Base-by-base conservation (phyloP, 257 asterid species). In the Parsonsia alboflavescens region DNA sequence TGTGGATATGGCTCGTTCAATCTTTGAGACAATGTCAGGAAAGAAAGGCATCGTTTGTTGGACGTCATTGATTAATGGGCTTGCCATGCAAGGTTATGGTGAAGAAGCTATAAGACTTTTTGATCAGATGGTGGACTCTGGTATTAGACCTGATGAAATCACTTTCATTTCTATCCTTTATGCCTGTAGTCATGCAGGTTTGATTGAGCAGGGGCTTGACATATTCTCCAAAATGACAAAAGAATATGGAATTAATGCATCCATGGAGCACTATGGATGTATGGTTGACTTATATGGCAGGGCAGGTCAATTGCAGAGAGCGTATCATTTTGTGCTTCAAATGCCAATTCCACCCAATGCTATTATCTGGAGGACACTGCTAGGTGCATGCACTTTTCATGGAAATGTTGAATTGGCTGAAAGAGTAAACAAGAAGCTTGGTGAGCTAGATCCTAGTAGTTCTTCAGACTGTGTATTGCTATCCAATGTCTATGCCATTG, bases 121-220 rank as follows among this genome's bases (percentile, higher is more conserved):
- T 59, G 50, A 77, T 68, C 82, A 86, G 76, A 94, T 94, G 98
- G 93, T 90, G 70, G 67, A 72, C 50, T 84, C 88, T 7, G 90
- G 96, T 39, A 80, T 80, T 36, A 76, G 50, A 28, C 98, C 96
- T 5, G 97, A 94, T 71, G 92, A 85, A 73, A 74, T 87, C 70
- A 80, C 82, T 13, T 88, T 86, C 50, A 71, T 89, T 49, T 88
- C 92, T 0, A 71, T 94, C 33, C 96, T 92, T 22, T 89, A 86
- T 72, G 98, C 97, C 1, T 94, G 97, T 62, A 89, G 96, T 75
- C 98, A 94, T 79, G 88, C 97, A 62, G 97, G 97, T 74, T 82
- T 94, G 73, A 81, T 89, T 62, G 84, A 90, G 46, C 71, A 88
- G 72, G 97, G 97, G 21, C 66, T 76, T 45, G 79, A 81, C 48